Conservation (phyloP, 2,329 filamentous ascomycete species). For the Aureobasidium pullulans region DNA sequence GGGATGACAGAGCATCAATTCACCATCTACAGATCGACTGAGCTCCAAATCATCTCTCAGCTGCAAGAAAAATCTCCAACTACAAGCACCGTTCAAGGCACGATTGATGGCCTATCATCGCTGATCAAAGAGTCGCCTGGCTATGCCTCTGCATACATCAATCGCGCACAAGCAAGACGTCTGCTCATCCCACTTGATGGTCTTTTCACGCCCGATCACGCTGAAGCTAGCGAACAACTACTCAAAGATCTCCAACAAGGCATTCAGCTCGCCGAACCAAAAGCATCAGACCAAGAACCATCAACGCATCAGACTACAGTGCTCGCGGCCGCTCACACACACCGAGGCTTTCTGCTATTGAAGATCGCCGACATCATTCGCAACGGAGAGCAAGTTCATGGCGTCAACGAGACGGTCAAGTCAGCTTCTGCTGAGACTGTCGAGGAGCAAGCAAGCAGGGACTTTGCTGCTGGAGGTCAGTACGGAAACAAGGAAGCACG, state of each 20-base stretch:
- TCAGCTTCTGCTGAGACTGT: constrained; percentile 24
- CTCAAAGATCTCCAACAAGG: constrained; percentile 36
- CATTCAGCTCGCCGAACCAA: constrained; percentile 52
- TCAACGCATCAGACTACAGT: constrained; percentile 61
- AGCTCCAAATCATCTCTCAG: constrained; percentile 8
- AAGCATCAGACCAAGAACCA: constrained; percentile 38
- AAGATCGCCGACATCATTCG: constrained; percentile 30
- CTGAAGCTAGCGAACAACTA: constrained; percentile 17
- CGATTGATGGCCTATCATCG: constrained; percentile 1
- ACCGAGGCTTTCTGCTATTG: constrained; percentile 48
- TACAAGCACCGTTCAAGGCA: background rate
- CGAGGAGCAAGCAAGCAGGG: constrained; percentile 49
- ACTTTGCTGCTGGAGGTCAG: constrained; percentile 47
- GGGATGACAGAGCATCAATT: constrained; percentile 9
- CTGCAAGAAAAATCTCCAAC: background rate
- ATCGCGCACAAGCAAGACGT: constrained; percentile 59
- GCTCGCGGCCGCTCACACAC: constrained; percentile 63
- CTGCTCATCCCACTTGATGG: constrained; percentile 28
- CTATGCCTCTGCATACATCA: constrained; percentile 69
- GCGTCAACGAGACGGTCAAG: constrained; percentile 3
- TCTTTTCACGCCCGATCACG: constrained; percentile 12
- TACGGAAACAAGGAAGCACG: constrained; percentile 52
- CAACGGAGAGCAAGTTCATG: constrained; percentile 7
- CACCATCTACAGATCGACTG: background rate
- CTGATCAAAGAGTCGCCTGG: constrained; percentile 53